Conservation (phyloP, 495 filamentous ascomycete species). For the Xylaria telfairii region DNA sequence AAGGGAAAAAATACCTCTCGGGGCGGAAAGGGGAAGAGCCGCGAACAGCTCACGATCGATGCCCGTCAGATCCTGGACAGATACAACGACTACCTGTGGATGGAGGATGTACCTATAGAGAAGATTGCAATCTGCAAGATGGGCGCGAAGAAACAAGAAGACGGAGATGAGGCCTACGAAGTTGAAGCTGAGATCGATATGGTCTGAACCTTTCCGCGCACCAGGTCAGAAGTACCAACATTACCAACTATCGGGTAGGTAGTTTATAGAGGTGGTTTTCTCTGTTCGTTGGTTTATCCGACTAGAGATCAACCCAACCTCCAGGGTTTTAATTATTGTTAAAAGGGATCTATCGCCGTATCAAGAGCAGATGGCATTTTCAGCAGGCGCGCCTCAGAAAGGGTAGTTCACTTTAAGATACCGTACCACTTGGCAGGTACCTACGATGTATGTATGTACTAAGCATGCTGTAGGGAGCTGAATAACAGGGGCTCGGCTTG, state of each 20-base stretch:
- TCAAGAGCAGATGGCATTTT: too few relatives aligned
- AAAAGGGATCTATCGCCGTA: too few relatives aligned
- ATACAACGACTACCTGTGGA: slow-evolving; percentile 65
- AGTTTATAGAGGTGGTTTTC: too few relatives aligned
- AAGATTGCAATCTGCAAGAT: slow-evolving; percentile 76
- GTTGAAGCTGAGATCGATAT: slow-evolving; percentile 57
- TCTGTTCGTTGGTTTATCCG: background rate
- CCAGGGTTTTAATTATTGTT: background rate
- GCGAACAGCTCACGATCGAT: slow-evolving; percentile 57
- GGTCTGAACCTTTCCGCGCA: slow-evolving; percentile 9
- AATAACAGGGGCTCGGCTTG: background rate
- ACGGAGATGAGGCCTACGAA: slow-evolving; percentile 55
- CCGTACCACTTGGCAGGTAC: background rate
- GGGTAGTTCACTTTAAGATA: background rate
- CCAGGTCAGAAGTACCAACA: background rate
- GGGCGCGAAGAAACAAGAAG: slow-evolving; percentile 69
- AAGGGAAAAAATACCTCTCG: slow-evolving; percentile 35
- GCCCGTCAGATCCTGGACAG: slow-evolving; percentile 55
- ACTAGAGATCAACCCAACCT: background rate
- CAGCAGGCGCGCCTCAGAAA: background rate
- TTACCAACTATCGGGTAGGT: background rate
- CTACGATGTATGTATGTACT: background rate
- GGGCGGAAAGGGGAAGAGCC: slow-evolving; percentile 43
- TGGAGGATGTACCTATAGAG: slow-evolving; percentile 64
- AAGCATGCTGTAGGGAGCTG: background rate